Evolutionary conservation across 257 asterid species (phyloP).

Genomic region (Echites panduratus): DNA sequence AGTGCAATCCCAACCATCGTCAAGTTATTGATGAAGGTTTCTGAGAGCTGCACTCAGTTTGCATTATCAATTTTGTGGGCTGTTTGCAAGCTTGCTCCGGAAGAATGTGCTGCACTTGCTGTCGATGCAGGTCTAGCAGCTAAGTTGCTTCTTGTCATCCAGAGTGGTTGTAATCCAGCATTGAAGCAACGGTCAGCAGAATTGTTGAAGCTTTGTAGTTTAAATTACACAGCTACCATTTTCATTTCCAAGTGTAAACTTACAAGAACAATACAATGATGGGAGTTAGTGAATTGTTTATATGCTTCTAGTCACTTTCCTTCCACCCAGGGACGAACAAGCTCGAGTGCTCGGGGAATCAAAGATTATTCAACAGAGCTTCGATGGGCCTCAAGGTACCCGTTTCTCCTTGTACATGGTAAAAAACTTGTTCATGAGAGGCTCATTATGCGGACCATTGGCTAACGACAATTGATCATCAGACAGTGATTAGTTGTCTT

Average conservation of each 20-base stretch:
- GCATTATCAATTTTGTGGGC: slow-evolving; percentile 54
- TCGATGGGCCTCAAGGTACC: slow-evolving; percentile 9
- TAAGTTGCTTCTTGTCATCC: slow-evolving; percentile 70
- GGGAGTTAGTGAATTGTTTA: slow-evolving; percentile 11
- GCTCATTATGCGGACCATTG: not conserved
- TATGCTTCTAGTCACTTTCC: slow-evolving; percentile 1
- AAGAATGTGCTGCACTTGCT: slow-evolving; percentile 55
- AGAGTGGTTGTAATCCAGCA: slow-evolving; percentile 50
- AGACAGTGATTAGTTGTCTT: no score
- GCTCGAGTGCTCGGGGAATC: not conserved
- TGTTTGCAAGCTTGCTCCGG: slow-evolving; percentile 50
- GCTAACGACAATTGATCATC: not conserved
- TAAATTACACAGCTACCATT: slow-evolving; percentile 51
- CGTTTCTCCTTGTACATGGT: slow-evolving; percentile 10
- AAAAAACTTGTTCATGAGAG: not conserved
- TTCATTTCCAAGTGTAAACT: slow-evolving; percentile 72
- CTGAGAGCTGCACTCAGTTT: slow-evolving; percentile 52
- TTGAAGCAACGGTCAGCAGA: slow-evolving; percentile 64
- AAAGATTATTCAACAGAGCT: not conserved
- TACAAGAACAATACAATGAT: slow-evolving; percentile 60
- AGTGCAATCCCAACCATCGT: slow-evolving; percentile 44
- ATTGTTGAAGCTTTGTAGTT: slow-evolving; percentile 68
- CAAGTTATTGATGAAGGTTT: slow-evolving; percentile 48
- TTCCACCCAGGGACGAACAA: slow-evolving; percentile 3
- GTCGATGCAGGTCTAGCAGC: slow-evolving; percentile 71